Evolutionary conservation across 1,284 basidiomycete genomes (phyloP).

Genomic region (Fistulinella cinereoalba): DNA sequence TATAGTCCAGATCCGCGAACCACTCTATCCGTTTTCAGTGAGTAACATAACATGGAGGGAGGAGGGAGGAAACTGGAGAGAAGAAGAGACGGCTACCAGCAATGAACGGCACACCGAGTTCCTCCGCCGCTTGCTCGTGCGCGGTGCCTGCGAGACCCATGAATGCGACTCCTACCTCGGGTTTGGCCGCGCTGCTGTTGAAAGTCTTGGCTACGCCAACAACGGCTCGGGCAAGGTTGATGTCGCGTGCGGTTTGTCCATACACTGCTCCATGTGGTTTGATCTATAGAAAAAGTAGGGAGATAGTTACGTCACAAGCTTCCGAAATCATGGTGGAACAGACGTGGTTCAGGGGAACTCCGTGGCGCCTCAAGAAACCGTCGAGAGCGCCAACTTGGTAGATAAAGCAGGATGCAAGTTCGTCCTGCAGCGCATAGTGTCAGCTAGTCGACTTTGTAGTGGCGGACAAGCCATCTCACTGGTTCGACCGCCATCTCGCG

Average conservation of each 20-base stretch:
- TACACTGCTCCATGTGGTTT: conserved; percentile 61
- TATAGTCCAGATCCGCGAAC: conserved; percentile 63
- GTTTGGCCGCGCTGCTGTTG: conserved; percentile 17
- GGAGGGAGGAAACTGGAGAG: background rate
- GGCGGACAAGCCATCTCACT: conserved; percentile 29
- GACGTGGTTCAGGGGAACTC: conserved; percentile 50
- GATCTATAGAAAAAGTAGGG: conserved; percentile 28
- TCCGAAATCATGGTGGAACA: conserved; percentile 11
- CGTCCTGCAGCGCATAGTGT: conserved; percentile 38
- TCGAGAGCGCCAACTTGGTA: conserved; percentile 61
- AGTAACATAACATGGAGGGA: background rate
- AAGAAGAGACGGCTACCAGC: conserved; percentile 39
- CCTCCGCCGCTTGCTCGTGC: conserved; percentile 52
- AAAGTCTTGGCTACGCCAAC: conserved; percentile 52
- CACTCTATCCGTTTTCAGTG: conserved; percentile 42
- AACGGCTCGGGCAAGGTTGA: conserved; percentile 50
- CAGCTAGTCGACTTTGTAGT: too few species aligned
- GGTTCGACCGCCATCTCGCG: conserved; percentile 60
- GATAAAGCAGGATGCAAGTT: conserved; percentile 54
- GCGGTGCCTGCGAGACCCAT: conserved; percentile 59
- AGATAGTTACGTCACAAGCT: background rate
- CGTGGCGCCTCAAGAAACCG: conserved; percentile 53
- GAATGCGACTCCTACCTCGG: conserved; percentile 42
- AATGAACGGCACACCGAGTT: conserved; percentile 54
- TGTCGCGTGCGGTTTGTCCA: conserved; percentile 50